Evolutionary conservation across 2,329 filamentous ascomycete genomes (phyloP).

Genomic region (Fusarium protoensiforme): DNA sequence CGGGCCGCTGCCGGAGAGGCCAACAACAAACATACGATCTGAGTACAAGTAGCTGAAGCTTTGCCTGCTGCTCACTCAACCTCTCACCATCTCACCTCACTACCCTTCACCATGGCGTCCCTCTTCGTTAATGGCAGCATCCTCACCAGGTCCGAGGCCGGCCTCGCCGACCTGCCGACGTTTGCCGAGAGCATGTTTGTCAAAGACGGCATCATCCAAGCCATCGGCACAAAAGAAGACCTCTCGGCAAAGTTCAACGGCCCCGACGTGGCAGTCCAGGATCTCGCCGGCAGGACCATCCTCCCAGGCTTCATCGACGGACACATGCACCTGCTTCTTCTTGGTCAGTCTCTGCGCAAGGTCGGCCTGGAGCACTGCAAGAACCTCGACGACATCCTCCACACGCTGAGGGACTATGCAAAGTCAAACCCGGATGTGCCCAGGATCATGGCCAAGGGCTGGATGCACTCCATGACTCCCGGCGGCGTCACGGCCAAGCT

Average conservation of each 20-base stretch:
- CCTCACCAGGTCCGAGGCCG: conserved; percentile 38
- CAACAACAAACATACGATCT: background rate
- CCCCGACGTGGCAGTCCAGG: conserved; percentile 23
- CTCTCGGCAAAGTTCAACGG: conserved; percentile 34
- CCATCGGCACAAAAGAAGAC: conserved; percentile 47
- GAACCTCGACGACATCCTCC: conserved; percentile 60
- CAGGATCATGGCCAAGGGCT: conserved; percentile 64
- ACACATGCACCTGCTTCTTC: conserved; percentile 65
- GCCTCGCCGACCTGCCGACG: conserved; percentile 39
- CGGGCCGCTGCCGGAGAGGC: conserved; percentile 9
- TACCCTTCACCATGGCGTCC: conserved; percentile 20
- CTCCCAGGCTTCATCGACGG: conserved; percentile 69
- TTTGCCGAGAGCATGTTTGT: conserved; percentile 50
- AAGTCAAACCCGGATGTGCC: conserved; percentile 57
- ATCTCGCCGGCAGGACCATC: conserved; percentile 51
- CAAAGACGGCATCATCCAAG: conserved; percentile 47
- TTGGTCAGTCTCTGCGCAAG: conserved; percentile 65
- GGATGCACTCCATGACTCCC: conserved; percentile 64
- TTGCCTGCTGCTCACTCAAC: background rate
- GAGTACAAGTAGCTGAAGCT: conserved; percentile 27
- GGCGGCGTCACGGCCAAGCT: conserved; percentile 55
- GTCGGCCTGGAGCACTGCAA: conserved; percentile 60
- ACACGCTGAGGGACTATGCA: conserved; percentile 58
- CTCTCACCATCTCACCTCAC: background rate
- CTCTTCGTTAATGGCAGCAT: conserved; percentile 46